Percentiles rank a stretch among this genome's conserved stretches.
phyloP scores from a whole-genome alignment of 495 filamentous ascomycete genomes.

The Penicillium bialowiezense region DNA sequence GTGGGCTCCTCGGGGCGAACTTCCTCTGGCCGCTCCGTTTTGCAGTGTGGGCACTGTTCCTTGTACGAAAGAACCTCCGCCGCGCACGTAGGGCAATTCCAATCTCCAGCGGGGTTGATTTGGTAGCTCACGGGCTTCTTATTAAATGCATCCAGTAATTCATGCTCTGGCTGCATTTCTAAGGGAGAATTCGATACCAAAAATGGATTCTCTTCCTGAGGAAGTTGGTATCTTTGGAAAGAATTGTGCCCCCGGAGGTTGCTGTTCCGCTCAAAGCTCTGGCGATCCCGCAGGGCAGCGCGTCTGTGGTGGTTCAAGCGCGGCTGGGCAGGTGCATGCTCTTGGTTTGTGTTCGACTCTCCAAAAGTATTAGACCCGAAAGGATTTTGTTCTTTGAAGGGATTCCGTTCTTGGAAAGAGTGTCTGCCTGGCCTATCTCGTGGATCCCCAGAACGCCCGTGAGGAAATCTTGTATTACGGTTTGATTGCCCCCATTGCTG shows the following conservation, averaged over 20 bases:
- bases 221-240: neutral
- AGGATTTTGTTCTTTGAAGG: neutral
- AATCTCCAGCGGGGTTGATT: conserved; percentile 13
- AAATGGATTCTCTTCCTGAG: neutral
- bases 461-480: neutral
- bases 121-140: neutral
- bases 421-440: neutral
- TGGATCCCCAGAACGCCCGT: neutral
- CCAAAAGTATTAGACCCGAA: no score
- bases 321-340: neutral
- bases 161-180: no score
- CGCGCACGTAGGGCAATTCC: conserved; percentile 34
- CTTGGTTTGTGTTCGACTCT: no score
- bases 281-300: no score
- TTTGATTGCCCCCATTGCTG: neutral
- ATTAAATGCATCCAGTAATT: neutral
- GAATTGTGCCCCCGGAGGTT: neutral
- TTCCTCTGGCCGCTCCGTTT: conserved; percentile 18
- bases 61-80: conserved; percentile 22
- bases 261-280: neutral
- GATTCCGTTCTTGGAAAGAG: neutral
- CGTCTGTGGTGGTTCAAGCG: no score
- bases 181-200: no score
- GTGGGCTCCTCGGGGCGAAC: neutral
- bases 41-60: conserved; percentile 29